These are phyloP conservation scores for Phytophthora kernoviae DNA, from an alignment of 352 stramenopile species.

Conservation along the genomic window DNA sequence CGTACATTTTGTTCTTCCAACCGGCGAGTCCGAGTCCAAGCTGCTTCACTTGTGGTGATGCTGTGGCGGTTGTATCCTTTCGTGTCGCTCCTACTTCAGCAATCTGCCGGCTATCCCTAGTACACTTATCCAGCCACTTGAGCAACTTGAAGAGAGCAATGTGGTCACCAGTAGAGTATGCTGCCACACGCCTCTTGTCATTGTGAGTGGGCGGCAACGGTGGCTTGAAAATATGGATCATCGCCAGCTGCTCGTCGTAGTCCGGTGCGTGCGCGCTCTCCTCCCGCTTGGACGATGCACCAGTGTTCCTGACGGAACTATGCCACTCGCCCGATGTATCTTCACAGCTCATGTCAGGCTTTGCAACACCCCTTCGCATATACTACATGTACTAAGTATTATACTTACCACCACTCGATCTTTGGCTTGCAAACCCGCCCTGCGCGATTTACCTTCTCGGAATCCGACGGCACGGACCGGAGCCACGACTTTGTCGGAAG, in stretches of 20 bases:
- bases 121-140: constrained; percentile 61
- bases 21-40: constrained; percentile 13
- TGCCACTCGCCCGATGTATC: constrained; percentile 23
- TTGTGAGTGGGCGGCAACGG: constrained; percentile 37
- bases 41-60: neutral
- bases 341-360: constrained; percentile 16
- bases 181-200: constrained; percentile 54
- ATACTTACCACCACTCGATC: constrained; percentile 18
- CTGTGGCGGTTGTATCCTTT: neutral
- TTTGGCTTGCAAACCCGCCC: constrained; percentile 24
- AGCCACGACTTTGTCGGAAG: neutral
- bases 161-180: constrained; percentile 76
- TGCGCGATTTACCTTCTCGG: constrained; percentile 14
- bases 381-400: too few relatives aligned
- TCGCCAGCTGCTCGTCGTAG: constrained; percentile 49
- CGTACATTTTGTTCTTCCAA: constrained; percentile 76
- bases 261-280: constrained; percentile 31
- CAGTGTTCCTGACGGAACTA: constrained; percentile 13
- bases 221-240: constrained; percentile 34
- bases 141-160: constrained; percentile 75
- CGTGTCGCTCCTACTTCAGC: constrained; percentile 12
- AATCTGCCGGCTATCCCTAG: constrained; percentile 18
- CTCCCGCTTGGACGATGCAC: constrained; percentile 31
- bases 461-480: constrained; percentile 26
- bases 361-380: neutral